These are phyloP conservation scores for Lindgomyces ingoldianus DNA, from an alignment of 495 filamentous ascomycete genomes.

Conservation along the genomic window DNA sequence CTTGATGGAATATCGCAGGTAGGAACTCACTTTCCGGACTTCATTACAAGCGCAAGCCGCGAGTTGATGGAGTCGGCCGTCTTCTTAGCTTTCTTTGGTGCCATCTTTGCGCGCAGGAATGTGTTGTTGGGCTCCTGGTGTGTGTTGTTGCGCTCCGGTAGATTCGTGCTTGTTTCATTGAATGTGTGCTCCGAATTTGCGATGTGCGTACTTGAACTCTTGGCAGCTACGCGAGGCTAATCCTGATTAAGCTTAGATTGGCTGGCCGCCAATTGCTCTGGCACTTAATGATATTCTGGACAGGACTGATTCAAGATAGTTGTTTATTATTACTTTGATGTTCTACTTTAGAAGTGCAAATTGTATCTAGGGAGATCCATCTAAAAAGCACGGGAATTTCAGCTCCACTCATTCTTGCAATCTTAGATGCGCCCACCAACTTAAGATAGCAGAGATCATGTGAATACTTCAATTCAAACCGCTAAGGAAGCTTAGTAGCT, in stretches of 20 bases:
- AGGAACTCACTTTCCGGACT: slow-evolving; percentile 70
- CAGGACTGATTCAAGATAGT: too few species aligned
- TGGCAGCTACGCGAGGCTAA: not conserved
- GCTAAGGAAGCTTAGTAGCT: too few species aligned
- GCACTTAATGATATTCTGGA: too few species aligned
- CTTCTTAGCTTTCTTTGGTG: slow-evolving; percentile 94
- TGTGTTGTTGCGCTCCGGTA: slow-evolving; percentile 38
- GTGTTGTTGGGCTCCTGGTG: slow-evolving; percentile 1
- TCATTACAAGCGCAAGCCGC: slow-evolving; percentile 91
- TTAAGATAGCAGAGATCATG: too few species aligned
- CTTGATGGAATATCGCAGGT: slow-evolving; percentile 2
- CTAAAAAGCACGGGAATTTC: too few species aligned
- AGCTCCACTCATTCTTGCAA: too few species aligned
- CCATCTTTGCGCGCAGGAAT: slow-evolving; percentile 63
- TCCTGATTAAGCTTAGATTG: not conserved
- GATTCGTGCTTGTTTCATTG: not conserved
- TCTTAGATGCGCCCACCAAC: too few species aligned
- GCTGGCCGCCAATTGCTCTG: not conserved
- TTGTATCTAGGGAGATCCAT: too few species aligned
- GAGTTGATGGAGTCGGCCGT: slow-evolving; percentile 83
- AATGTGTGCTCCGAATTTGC: not conserved
- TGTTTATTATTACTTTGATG: too few species aligned
- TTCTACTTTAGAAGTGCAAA: too few species aligned
- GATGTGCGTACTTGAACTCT: slow-evolving; percentile 1
- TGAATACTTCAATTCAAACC: too few species aligned